phyloP scores from a whole-genome alignment of 257 asterid species.

The Galeopsis tetrahit region DNA sequence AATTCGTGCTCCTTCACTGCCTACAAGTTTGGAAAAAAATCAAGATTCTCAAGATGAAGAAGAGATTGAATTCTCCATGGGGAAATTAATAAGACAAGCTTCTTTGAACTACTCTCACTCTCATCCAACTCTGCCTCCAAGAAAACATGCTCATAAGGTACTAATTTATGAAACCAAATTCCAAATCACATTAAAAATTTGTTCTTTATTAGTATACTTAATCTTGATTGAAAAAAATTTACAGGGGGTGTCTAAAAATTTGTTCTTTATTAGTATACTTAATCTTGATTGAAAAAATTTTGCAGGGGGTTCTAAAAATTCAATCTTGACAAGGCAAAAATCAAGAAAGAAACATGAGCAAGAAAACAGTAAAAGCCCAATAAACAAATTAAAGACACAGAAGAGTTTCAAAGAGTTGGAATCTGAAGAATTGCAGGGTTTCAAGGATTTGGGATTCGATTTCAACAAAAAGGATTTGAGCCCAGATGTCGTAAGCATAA shows the following conservation, averaged over 20 bases:
- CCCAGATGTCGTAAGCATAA: slow-evolving; percentile 6
- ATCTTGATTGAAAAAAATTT: neutral
- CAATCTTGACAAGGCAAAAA: slow-evolving; percentile 44
- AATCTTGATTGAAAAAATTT: neutral
- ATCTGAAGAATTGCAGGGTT: slow-evolving; percentile 44
- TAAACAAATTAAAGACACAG: slow-evolving; percentile 31
- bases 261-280: too few species aligned
- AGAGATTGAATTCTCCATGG: slow-evolving; percentile 58
- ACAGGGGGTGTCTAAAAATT: slow-evolving; percentile 47
- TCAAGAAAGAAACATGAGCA: slow-evolving; percentile 42
- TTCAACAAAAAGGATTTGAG: slow-evolving; percentile 35
- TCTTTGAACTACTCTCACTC: slow-evolving; percentile 47
- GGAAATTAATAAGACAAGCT: slow-evolving; percentile 69
- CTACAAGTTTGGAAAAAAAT: slow-evolving; percentile 35
- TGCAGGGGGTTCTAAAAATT: slow-evolving; percentile 46
- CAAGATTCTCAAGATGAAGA: slow-evolving; percentile 45
- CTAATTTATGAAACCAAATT: too few species aligned
- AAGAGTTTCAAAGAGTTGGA: slow-evolving; percentile 43
- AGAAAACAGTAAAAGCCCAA: slow-evolving; percentile 25
- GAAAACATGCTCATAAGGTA: slow-evolving; percentile 40
- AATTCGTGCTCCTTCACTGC: slow-evolving; percentile 58
- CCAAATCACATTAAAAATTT: too few species aligned
- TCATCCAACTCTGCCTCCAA: slow-evolving; percentile 37
- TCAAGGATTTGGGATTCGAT: slow-evolving; percentile 51
- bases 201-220: too few species aligned